These are phyloP conservation scores for Acer negundo DNA, from an alignment of 345 rosid genomes.

Conservation along the genomic window DNA sequence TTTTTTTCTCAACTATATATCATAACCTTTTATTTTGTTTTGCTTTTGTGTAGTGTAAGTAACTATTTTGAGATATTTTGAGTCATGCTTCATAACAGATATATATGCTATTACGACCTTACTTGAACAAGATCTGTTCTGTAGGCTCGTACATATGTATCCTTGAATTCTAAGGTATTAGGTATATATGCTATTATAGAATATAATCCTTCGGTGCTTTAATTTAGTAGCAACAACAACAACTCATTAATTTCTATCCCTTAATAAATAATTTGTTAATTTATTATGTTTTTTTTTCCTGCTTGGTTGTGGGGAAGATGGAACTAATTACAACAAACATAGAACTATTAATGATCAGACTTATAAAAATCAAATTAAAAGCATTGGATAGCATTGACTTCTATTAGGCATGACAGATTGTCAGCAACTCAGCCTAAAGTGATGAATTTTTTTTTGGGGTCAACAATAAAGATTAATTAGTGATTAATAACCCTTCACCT, in stretches of 20 bases:
- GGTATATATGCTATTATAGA: neutral
- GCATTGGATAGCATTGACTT: constrained; percentile 8
- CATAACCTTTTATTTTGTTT: neutral
- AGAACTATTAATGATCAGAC: neutral
- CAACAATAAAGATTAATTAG: neutral
- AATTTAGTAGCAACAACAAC: neutral
- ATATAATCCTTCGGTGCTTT: constrained; percentile 1
- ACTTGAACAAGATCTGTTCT: too few relatives aligned
- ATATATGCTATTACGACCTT: too few relatives aligned
- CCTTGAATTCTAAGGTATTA: too few relatives aligned
- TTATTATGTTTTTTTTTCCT: neutral
- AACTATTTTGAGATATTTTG: neutral
- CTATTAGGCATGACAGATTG: constrained; percentile 7
- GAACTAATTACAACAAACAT: constrained; percentile 15
- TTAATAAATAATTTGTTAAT: neutral
- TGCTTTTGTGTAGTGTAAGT: neutral
- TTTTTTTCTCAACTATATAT: neutral
- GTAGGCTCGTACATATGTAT: too few relatives aligned
- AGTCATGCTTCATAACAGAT: neutral
- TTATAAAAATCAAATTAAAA: neutral
- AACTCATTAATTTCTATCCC: neutral
- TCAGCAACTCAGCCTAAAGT: neutral
- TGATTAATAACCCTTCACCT: neutral
- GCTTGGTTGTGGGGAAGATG: constrained; percentile 5
- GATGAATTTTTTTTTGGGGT: neutral